Percentiles rank a stretch among this genome's conserved stretches.
These are phyloP conservation scores for Sarocladium strictum DNA, from an alignment of 2,329 filamentous ascomycete genomes.

Conservation along the genomic window DNA sequence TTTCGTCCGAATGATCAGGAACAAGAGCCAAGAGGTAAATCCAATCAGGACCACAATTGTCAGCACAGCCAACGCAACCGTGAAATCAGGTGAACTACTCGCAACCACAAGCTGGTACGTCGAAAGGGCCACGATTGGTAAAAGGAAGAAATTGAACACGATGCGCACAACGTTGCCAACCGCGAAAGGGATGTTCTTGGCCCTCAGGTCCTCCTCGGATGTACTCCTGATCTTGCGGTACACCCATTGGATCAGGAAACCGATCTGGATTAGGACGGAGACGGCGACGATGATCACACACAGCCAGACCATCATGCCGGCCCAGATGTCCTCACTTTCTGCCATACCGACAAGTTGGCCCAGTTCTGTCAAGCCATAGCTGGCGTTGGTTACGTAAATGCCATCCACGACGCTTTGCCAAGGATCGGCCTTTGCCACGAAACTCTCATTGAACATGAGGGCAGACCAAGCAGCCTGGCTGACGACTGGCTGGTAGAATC, in stretches of 20 bases:
- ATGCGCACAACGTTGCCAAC: constrained; percentile 75
- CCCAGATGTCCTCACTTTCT: constrained; percentile 76
- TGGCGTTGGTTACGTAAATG: constrained; percentile 74
- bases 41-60: constrained; percentile 67
- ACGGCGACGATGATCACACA: constrained; percentile 66
- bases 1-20: constrained; percentile 71
- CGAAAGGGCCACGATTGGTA: constrained; percentile 81
- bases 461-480: constrained; percentile 85
- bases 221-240: constrained; percentile 65
- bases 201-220: constrained; percentile 78
- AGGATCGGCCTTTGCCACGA: constrained; percentile 63
- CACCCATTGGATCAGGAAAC: constrained; percentile 71
- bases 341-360: constrained; percentile 80
- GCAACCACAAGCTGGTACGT: constrained; percentile 87
- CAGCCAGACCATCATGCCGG: constrained; percentile 88
- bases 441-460: constrained; percentile 89
- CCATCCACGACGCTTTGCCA: constrained; percentile 70
- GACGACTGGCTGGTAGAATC: constrained; percentile 86
- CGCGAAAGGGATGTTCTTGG: constrained; percentile 88
- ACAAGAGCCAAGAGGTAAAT: constrained; percentile 73
- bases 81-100: constrained; percentile 57
- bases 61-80: constrained; percentile 68
- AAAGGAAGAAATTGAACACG: constrained; percentile 85
- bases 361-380: constrained; percentile 72
- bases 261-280: constrained; percentile 65